Evolutionary conservation across 1,139 yeast genomes (phyloP).

Genomic region (Yamadazyma blattariae): DNA sequence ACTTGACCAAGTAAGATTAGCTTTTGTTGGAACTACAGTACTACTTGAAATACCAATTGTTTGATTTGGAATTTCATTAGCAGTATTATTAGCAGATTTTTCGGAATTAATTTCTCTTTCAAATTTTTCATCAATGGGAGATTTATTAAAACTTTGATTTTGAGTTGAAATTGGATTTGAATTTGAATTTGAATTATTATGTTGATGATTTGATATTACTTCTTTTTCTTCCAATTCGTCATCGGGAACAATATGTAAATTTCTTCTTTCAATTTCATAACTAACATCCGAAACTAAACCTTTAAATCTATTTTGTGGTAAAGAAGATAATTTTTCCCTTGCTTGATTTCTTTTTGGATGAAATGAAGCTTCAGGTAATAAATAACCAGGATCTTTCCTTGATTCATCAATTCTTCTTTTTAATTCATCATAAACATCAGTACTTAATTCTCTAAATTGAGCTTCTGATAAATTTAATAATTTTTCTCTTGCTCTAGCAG

Average conservation of each 20-base stretch:
- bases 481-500: constrained; percentile 81
- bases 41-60: constrained; percentile 52
- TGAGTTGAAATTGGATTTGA: not conserved
- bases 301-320: constrained; percentile 79
- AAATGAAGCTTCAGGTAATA: constrained; percentile 68
- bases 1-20: constrained; percentile 78
- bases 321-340: constrained; percentile 81
- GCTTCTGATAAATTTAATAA: constrained; percentile 72
- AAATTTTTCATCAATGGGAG: not conserved
- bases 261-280: constrained; percentile 81
- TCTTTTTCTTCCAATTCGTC: not conserved
- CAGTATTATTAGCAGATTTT: constrained; percentile 5
- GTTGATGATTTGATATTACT: not conserved
- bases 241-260: constrained; percentile 35
- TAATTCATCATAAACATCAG: constrained; percentile 91
- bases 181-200: not conserved
- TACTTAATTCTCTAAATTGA: constrained; percentile 86
- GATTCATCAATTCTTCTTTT: constrained; percentile 64
- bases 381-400: constrained; percentile 56
- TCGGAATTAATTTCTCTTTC: constrained; percentile 2
- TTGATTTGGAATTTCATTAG: constrained; percentile 19
- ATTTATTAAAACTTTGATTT: not conserved
- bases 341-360: constrained; percentile 97
- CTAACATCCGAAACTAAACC: constrained; percentile 90
- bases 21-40: constrained; percentile 72